Evolutionary conservation across 1,284 basidiomycete species (phyloP).

Genomic region (Anthracocystis panici-leucophaei): DNA sequence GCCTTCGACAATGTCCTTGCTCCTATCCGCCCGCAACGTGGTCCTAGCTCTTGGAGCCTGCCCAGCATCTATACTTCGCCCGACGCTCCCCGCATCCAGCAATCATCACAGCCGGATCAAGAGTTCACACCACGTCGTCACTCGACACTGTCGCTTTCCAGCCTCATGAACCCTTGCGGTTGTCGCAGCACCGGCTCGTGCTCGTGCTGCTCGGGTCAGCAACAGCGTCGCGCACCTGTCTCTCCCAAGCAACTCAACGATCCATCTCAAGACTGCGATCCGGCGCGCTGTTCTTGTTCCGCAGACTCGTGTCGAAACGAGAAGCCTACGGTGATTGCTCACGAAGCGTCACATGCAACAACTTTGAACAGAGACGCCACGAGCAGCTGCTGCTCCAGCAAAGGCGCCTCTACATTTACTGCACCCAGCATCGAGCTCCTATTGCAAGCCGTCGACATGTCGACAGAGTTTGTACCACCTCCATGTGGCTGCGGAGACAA

Average conservation of each 20-base stretch:
- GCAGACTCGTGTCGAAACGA: constrained; percentile 12
- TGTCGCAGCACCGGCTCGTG: constrained; percentile 50
- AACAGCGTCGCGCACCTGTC: constrained; percentile 6
- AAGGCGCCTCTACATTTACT: constrained; percentile 14
- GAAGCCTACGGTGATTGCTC: not conserved
- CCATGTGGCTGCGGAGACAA: constrained; percentile 40
- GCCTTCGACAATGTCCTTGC: constrained; percentile 23
- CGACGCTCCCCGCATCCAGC: not conserved
- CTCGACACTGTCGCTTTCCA: constrained; percentile 53
- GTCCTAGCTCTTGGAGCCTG: constrained; percentile 34
- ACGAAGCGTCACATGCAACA: not conserved
- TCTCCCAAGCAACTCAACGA: constrained; percentile 13
- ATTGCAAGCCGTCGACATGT: constrained; percentile 52
- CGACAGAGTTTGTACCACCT: constrained; percentile 45
- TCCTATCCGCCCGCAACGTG: constrained; percentile 22
- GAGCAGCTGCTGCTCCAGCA: constrained; percentile 29
- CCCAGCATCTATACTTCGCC: constrained; percentile 34
- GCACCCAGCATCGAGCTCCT: constrained; percentile 50
- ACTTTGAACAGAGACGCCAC: not conserved
- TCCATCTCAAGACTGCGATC: constrained; percentile 13
- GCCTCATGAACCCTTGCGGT: constrained; percentile 60
- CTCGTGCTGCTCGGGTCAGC: constrained; percentile 40
- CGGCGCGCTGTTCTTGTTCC: constrained; percentile 21
- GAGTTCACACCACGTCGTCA: constrained; percentile 12
- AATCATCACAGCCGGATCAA: not conserved